A percentile compares a stretch with the other conserved stretches of the same genome.
Evolutionary conservation across 2,329 filamentous ascomycete genomes (phyloP).

Genomic region (Aureobasidium sp.): DNA sequence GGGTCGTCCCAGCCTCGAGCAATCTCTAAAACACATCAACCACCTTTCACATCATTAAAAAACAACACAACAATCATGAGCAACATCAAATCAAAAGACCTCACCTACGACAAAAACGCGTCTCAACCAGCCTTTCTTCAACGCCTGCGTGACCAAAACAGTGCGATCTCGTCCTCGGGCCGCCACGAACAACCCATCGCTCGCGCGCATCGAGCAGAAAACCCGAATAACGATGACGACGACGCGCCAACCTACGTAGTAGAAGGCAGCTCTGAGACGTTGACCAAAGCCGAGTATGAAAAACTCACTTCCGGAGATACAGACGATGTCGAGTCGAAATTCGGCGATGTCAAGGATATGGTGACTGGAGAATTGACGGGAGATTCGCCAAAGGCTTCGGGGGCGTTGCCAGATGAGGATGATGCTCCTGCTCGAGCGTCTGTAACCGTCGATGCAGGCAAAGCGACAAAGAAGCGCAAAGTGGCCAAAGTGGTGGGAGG

Average conservation of each 20-base stretch:
- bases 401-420: constrained; percentile 17
- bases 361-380: constrained; percentile 18
- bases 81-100: constrained; percentile 48
- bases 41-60: not conserved
- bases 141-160: constrained; percentile 44
- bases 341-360: constrained; percentile 9
- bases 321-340: constrained; percentile 3
- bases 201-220: constrained; percentile 37
- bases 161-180: constrained; percentile 24
- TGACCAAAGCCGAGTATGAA: constrained; percentile 43
- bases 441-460: constrained; percentile 6
- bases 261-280: constrained; percentile 58
- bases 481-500: constrained; percentile 26
- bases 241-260: constrained; percentile 69
- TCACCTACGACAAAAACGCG: constrained; percentile 50
- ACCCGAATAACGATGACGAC: constrained; percentile 60
- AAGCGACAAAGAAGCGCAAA: constrained; percentile 27
- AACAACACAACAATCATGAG: not conserved
- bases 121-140: constrained; percentile 41
- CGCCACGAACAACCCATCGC: constrained; percentile 37
- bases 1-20: not conserved
- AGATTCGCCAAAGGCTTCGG: constrained; percentile 17
- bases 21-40: not conserved
- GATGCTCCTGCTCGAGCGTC: constrained; percentile 11
- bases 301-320: constrained; percentile 22